These are phyloP conservation scores for Gracilaria vermiculophylla DNA, from an alignment of 23 red algal species.

Conservation along the genomic window DNA sequence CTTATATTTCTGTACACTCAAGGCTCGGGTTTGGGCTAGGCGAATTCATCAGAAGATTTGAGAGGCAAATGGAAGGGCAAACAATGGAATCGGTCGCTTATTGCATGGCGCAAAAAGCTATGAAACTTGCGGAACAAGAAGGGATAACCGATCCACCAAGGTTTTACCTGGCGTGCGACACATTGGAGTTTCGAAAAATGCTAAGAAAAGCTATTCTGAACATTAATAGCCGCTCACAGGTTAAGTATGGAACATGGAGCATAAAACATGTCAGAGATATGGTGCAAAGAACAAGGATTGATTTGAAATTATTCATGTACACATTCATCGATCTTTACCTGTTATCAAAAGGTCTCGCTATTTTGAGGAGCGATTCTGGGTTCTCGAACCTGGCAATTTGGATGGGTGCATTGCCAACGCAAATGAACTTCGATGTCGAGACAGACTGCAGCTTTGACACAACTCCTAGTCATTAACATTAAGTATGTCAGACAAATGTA, in stretches of 20 bases:
- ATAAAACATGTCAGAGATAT: slow-evolving; percentile 35
- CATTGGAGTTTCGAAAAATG: not conserved
- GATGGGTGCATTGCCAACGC: slow-evolving; percentile 5
- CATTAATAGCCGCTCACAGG: not conserved
- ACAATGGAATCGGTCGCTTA: not conserved
- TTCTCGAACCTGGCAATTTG: slow-evolving; percentile 38
- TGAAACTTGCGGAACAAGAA: not conserved
- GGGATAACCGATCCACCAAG: not conserved
- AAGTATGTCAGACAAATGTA: too few species aligned
- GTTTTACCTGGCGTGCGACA: slow-evolving; percentile 30
- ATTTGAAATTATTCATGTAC: slow-evolving; percentile 9
- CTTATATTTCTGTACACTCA: slow-evolving; percentile 6
- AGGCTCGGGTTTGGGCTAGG: slow-evolving; percentile 37
- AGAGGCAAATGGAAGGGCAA: not conserved
- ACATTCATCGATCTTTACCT: slow-evolving; percentile 32
- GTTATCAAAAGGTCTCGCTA: slow-evolving; percentile 6
- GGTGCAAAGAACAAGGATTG: not conserved
- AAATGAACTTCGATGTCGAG: not conserved
- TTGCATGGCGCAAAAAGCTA: not conserved
- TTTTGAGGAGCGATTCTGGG: slow-evolving; percentile 11
- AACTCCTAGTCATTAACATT: too few species aligned
- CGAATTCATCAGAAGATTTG: slow-evolving; percentile 7
- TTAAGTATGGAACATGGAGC: not conserved
- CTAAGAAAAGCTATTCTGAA: not conserved
- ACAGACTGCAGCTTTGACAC: not conserved